A percentile compares a stretch with the other conserved stretches of the same genome.
These are phyloP conservation scores for Penicillium vulpinum DNA, from an alignment of 2,329 filamentous ascomycete species.

Conservation along the genomic window DNA sequence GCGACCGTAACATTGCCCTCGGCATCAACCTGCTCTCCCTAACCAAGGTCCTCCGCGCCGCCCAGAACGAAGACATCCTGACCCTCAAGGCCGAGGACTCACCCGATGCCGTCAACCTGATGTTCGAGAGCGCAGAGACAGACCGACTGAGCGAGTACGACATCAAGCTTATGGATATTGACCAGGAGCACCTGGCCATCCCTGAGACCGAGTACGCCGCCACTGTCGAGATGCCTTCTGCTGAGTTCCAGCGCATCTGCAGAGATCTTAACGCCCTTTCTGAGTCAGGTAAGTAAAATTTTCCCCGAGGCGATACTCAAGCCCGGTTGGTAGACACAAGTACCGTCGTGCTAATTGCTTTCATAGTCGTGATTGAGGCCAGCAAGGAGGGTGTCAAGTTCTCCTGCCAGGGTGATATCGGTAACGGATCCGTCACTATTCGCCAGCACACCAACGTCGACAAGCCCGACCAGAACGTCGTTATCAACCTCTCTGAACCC, in stretches of 20 bases:
- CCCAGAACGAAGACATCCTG: constrained; percentile 89
- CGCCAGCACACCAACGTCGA: constrained; percentile 86
- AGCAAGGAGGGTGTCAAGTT: constrained; percentile 98
- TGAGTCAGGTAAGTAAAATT: constrained; percentile 74
- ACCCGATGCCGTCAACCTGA: constrained; percentile 90
- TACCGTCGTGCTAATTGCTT: constrained; percentile 15
- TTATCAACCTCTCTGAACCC: constrained; percentile 88
- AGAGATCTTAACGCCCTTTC: constrained; percentile 88
- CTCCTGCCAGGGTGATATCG: constrained; percentile 88
- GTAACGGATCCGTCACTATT: constrained; percentile 88
- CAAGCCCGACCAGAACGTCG: constrained; percentile 80
- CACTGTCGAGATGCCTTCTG: constrained; percentile 81
- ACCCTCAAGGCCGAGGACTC: constrained; percentile 97
- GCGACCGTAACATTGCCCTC: constrained; percentile 97
- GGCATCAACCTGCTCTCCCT: constrained; percentile 95
- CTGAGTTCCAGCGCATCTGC: constrained; percentile 93
- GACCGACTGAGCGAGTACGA: constrained; percentile 98
- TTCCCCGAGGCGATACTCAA: neutral
- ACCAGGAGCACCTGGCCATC: constrained; percentile 98
- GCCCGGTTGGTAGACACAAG: neutral
- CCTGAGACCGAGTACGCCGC: constrained; percentile 98
- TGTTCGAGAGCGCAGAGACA: constrained; percentile 85
- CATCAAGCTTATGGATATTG: constrained; percentile 99
- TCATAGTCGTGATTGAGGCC: constrained; percentile 85
- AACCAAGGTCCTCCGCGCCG: constrained; percentile 94